Percentiles rank a stretch among this genome's conserved stretches.
Conservation (phyloP, 2,329 filamentous ascomycete genomes). For the Paecilomyces niveus region DNA sequence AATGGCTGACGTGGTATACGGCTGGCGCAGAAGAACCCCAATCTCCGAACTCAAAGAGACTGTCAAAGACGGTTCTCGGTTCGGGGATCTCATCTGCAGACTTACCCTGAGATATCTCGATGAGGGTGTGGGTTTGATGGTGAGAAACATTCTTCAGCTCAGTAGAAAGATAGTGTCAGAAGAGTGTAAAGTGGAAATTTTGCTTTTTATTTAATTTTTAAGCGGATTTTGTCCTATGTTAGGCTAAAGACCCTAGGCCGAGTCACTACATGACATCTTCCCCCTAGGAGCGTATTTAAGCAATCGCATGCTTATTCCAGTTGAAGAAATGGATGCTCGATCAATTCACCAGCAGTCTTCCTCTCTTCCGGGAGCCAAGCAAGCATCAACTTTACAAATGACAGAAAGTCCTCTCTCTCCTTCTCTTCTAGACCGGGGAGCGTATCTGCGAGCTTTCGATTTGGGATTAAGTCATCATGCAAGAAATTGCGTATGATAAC, state of each 20-base stretch:
- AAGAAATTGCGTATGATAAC: constrained; percentile 7
- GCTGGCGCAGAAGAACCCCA: constrained; percentile 64
- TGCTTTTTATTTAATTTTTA: not conserved
- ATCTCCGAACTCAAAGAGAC: constrained; percentile 1
- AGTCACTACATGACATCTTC: not conserved
- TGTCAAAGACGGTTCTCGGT: constrained; percentile 5
- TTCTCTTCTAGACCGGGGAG: constrained; percentile 13
- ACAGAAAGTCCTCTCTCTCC: constrained; percentile 19
- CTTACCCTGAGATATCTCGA: constrained; percentile 26
- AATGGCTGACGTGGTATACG: constrained; percentile 84
- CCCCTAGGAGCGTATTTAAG: not conserved
- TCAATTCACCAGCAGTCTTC: constrained; percentile 20
- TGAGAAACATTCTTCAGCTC: constrained; percentile 28
- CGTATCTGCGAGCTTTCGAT: constrained; percentile 9
- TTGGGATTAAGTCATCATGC: constrained; percentile 10
- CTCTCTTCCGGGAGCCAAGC: constrained; percentile 21
- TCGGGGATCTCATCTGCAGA: constrained; percentile 35
- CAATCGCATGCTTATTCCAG: too few species aligned
- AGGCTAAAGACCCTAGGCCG: not conserved
- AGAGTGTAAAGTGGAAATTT: not conserved
- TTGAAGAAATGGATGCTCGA: constrained; percentile 23
- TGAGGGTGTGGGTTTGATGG: constrained; percentile 36
- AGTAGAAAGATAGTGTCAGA: not conserved
- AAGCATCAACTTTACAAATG: constrained; percentile 20
- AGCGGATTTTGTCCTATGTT: not conserved